Evolutionary conservation across 345 rosid species (phyloP).

Genomic region (Cardamine occulta): DNA sequence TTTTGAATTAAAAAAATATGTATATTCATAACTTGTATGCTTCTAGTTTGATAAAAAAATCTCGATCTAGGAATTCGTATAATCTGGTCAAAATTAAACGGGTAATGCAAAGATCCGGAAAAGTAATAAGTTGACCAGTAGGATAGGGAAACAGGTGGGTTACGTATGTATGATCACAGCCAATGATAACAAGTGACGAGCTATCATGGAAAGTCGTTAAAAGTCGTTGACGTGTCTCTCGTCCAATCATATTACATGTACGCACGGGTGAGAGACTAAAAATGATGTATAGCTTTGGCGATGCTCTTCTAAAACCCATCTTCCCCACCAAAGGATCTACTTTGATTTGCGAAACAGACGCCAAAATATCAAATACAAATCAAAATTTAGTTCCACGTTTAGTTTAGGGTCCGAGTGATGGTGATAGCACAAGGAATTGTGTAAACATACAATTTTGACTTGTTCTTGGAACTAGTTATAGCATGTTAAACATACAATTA

Average conservation of each 20-base stretch:
- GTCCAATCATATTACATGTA: slow-evolving; percentile 22
- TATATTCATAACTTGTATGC: not conserved
- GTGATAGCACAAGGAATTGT: not conserved
- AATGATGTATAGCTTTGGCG: too few species aligned
- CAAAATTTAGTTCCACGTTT: not conserved
- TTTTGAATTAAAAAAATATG: not conserved
- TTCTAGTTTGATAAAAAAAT: too few species aligned
- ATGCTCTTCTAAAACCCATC: not conserved
- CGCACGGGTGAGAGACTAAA: slow-evolving; percentile 19
- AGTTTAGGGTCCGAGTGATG: not conserved
- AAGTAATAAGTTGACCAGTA: not conserved
- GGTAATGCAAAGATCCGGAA: not conserved
- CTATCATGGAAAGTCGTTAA: slow-evolving; percentile 24
- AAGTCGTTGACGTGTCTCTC: slow-evolving; percentile 30
- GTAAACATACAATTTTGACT: too few species aligned
- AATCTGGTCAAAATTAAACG: not conserved
- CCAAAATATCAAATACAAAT: not conserved
- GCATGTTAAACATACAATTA: too few species aligned
- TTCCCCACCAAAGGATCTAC: slow-evolving; percentile 22
- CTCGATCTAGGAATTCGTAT: too few species aligned
- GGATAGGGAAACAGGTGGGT: slow-evolving; percentile 27
- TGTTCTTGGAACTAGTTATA: too few species aligned
- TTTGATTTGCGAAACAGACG: slow-evolving; percentile 3
- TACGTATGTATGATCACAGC: slow-evolving; percentile 23
- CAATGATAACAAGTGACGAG: slow-evolving; percentile 18